A percentile compares a stretch with the other conserved stretches of the same genome.
Evolutionary conservation across 148 eudicot genomes (phyloP).

Genomic region (Chenopodium berlandieri): DNA sequence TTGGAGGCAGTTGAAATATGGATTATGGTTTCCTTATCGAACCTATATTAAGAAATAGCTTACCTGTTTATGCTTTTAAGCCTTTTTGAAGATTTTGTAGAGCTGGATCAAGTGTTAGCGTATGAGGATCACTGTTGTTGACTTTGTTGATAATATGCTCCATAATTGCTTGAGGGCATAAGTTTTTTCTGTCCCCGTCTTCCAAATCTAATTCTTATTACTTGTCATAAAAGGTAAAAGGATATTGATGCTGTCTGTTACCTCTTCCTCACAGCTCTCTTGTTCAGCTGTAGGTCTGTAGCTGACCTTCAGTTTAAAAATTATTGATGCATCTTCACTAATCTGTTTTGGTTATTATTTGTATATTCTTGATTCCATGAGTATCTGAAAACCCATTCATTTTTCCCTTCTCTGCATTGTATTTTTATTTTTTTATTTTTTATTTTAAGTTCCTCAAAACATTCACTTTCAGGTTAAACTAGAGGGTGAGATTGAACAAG

Average conservation of each 20-base stretch:
- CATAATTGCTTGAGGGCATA: not conserved
- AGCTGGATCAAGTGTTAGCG: too few relatives aligned
- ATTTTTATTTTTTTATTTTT: not conserved
- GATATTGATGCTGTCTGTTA: not conserved
- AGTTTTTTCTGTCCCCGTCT: not conserved
- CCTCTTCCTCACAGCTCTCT: not conserved
- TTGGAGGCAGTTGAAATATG: not conserved
- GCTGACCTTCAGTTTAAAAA: not conserved
- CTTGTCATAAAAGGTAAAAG: not conserved
- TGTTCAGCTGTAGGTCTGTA: not conserved
- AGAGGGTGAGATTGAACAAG: conserved; percentile 90
- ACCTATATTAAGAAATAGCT: not conserved
- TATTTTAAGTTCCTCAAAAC: not conserved
- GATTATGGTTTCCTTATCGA: not conserved
- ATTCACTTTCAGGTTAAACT: conserved; percentile 67
- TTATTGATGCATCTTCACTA: not conserved
- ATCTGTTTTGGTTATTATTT: not conserved
- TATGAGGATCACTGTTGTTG: too few relatives aligned
- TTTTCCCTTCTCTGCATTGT: not conserved
- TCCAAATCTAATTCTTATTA: too few relatives aligned
- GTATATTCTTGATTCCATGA: not conserved
- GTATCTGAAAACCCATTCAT: not conserved
- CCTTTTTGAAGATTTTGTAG: too few relatives aligned
- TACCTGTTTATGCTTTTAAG: not conserved
- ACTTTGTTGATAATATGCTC: too few relatives aligned